A percentile compares a stretch with the other conserved stretches of the same genome.
Conservation (phyloP, 352 stramenopile species). For the Phytophthora pinifolia region DNA sequence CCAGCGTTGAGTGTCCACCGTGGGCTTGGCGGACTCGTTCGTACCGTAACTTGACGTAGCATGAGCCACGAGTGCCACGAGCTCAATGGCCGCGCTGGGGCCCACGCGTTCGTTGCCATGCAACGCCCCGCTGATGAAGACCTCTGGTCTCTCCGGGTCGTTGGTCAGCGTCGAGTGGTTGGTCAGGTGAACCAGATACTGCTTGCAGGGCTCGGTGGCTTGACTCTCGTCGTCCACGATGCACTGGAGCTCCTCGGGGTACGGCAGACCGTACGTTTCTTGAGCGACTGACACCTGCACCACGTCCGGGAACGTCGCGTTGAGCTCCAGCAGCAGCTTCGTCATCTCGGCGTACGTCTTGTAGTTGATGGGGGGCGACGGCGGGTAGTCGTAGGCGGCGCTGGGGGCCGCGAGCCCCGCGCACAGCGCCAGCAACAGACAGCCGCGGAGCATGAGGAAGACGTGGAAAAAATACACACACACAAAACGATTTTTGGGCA, state of each 20-base stretch:
- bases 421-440: conserved; percentile 14
- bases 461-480: conserved; percentile 23
- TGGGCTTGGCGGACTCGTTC: conserved; percentile 22
- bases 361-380: conserved; percentile 39
- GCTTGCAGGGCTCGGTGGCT: conserved; percentile 56
- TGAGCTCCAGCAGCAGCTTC: conserved; percentile 63
- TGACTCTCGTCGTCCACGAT: conserved; percentile 46
- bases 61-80: conserved; percentile 85
- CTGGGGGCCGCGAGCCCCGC: conserved; percentile 4
- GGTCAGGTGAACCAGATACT: conserved; percentile 87
- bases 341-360: conserved; percentile 74
- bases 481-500: conserved; percentile 5
- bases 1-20: conserved; percentile 62
- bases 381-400: conserved; percentile 1
- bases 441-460: conserved; percentile 11
- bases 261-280: conserved; percentile 80
- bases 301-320: conserved; percentile 74
- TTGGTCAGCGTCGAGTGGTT: conserved; percentile 82
- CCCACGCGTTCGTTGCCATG: conserved; percentile 96
- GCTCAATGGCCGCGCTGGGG: conserved; percentile 89
- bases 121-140: conserved; percentile 96
- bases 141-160: conserved; percentile 84
- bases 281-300: conserved; percentile 82
- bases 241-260: conserved; percentile 65
- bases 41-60: conserved; percentile 46